phyloP scores from a whole-genome alignment of 495 filamentous ascomycete species.

The Penicillium silybi region DNA sequence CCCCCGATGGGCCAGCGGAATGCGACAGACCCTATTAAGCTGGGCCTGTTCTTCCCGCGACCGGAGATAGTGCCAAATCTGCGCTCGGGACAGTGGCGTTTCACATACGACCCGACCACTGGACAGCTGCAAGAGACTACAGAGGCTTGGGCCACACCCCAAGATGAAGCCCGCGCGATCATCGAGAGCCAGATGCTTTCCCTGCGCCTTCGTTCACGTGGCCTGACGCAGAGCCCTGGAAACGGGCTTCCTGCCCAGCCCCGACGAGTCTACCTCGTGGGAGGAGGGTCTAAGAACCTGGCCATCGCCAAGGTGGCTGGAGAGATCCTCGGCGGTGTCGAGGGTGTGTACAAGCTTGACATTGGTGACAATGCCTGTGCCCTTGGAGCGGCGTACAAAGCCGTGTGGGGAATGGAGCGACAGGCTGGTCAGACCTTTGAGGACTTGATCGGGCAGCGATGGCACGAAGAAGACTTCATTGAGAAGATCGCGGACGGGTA shows the following conservation, averaged over 20 bases:
- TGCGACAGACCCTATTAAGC: conserved; percentile 59
- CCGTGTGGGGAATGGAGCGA: conserved; percentile 84
- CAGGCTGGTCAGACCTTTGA: conserved; percentile 72
- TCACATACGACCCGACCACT: conserved; percentile 52
- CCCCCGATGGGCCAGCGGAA: conserved; percentile 59
- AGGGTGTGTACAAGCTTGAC: conserved; percentile 89
- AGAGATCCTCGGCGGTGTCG: conserved; percentile 80
- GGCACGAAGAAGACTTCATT: conserved; percentile 80
- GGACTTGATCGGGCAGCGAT: conserved; percentile 73
- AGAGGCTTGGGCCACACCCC: conserved; percentile 47
- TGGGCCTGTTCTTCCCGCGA: conserved; percentile 89
- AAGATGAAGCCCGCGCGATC: conserved; percentile 78
- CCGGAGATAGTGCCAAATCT: conserved; percentile 96
- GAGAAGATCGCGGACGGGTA: conserved; percentile 82
- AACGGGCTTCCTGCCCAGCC: conserved; percentile 71
- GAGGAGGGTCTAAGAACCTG: conserved; percentile 81
- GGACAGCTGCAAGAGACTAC: conserved; percentile 42
- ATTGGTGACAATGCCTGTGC: conserved; percentile 96
- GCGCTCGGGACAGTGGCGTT: conserved; percentile 77
- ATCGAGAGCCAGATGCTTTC: conserved; percentile 92
- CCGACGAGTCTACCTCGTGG: conserved; percentile 86
- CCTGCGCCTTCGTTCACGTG: conserved; percentile 75
- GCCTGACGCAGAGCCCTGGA: conserved; percentile 59
- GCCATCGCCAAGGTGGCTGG: conserved; percentile 79
- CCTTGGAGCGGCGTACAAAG: conserved; percentile 93